Conservation (phyloP, 108 stramenopile species). For the Cyclotella distinguenda region DNA sequence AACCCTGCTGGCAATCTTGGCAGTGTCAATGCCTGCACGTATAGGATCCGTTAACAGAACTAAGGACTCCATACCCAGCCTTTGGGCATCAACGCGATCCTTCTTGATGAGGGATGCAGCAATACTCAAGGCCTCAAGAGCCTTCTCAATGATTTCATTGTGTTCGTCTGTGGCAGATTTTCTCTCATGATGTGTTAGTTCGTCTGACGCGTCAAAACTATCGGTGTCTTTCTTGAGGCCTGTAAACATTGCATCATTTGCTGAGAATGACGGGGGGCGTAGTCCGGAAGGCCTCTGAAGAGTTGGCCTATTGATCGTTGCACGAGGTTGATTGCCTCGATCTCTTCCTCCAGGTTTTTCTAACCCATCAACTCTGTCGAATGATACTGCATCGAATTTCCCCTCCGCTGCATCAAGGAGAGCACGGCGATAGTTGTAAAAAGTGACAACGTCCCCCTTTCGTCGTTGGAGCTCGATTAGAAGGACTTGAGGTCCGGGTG, state of each 20-base stretch:
- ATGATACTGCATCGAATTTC: slow-evolving; percentile 57
- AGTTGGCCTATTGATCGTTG: slow-evolving; percentile 28
- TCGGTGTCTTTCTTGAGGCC: slow-evolving; percentile 41
- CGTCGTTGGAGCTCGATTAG: slow-evolving; percentile 77
- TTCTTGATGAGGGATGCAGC: slow-evolving; percentile 83
- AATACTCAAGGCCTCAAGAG: slow-evolving; percentile 67
- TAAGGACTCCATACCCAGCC: slow-evolving; percentile 78
- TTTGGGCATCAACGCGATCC: slow-evolving; percentile 84
- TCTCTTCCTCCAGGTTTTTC: slow-evolving; percentile 44
- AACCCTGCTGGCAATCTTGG: slow-evolving; percentile 78
- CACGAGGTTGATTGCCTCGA: slow-evolving; percentile 42
- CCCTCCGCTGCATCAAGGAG: slow-evolving; percentile 83
- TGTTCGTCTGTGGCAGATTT: slow-evolving; percentile 27
- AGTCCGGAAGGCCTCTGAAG: slow-evolving; percentile 22
- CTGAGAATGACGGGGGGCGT: slow-evolving; percentile 37
- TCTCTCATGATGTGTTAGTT: slow-evolving; percentile 25
- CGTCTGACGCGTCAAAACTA: slow-evolving; percentile 51
- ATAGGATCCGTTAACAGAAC: slow-evolving; percentile 78
- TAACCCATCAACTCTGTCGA: slow-evolving; percentile 28
- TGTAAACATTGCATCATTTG: slow-evolving; percentile 39
- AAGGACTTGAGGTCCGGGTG: slow-evolving; percentile 23
- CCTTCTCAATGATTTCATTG: slow-evolving; percentile 72
- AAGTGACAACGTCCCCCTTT: slow-evolving; percentile 77
- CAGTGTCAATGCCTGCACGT: slow-evolving; percentile 71
- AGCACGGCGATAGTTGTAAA: slow-evolving; percentile 70